phyloP scores from a whole-genome alignment of 768 basidiomycete species.

The Mycena sanguinolenta region DNA sequence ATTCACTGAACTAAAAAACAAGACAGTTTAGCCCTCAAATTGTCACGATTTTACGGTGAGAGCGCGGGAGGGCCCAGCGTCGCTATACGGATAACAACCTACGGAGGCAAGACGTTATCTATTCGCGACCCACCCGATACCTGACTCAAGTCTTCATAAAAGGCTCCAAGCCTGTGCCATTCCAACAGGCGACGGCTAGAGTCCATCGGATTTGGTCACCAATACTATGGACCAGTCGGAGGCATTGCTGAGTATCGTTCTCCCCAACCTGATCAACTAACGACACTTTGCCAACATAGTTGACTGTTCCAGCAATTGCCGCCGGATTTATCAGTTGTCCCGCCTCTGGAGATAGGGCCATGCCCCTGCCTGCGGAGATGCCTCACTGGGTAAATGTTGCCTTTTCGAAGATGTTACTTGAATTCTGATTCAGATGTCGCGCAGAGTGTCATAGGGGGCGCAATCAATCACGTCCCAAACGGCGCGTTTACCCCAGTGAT shows the following conservation, averaged over 20 bases:
- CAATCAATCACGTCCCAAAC: slow-evolving; percentile 52
- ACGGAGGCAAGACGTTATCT: slow-evolving; percentile 47
- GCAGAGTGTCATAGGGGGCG: slow-evolving; percentile 54
- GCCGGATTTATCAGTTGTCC: slow-evolving; percentile 48
- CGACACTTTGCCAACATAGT: neutral
- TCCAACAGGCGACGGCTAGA: slow-evolving; percentile 57
- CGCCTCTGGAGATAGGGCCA: slow-evolving; percentile 41
- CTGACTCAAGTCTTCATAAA: neutral
- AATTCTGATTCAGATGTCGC: neutral
- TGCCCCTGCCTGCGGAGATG: slow-evolving; percentile 54
- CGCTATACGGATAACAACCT: slow-evolving; percentile 59
- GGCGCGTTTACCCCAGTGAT: slow-evolving; percentile 48
- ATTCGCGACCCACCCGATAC: neutral
- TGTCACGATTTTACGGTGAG: slow-evolving; percentile 53
- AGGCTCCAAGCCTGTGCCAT: slow-evolving; percentile 52
- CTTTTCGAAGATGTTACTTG: neutral
- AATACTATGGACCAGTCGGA: slow-evolving; percentile 45
- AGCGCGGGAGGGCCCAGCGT: slow-evolving; percentile 61
- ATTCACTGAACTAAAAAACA: no score
- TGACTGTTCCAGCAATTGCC: slow-evolving; percentile 41
- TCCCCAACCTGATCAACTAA: neutral
- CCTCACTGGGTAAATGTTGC: slow-evolving; percentile 46
- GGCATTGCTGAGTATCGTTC: slow-evolving; percentile 49
- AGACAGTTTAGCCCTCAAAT: slow-evolving; percentile 41
- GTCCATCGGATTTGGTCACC: slow-evolving; percentile 58